phyloP scores from a whole-genome alignment of 2,329 filamentous ascomycete genomes.

The Calycina marina region DNA sequence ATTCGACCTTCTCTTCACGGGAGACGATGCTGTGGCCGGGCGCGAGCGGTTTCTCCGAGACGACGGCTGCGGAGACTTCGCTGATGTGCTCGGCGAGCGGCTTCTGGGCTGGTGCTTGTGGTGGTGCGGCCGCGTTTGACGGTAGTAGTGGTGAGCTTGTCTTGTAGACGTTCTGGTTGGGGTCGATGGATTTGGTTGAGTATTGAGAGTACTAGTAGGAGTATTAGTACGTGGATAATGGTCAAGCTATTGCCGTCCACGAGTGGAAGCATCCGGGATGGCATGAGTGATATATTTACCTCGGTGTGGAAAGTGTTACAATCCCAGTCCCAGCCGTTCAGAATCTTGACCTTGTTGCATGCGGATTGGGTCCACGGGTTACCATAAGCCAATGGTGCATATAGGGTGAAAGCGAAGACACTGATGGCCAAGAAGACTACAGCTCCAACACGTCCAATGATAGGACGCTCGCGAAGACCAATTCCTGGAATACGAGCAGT shows the following conservation, averaged over 20 bases:
- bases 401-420: constrained; percentile 67
- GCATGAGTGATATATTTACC: constrained; percentile 44
- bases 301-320: constrained; percentile 83
- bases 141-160: constrained; percentile 17
- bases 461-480: constrained; percentile 52
- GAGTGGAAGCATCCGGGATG: constrained; percentile 12
- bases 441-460: constrained; percentile 61
- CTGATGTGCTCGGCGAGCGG: constrained; percentile 18
- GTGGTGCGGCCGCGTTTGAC: constrained; percentile 15
- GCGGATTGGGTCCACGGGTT: constrained; percentile 85
- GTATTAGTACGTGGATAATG: constrained; percentile 8
- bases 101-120: constrained; percentile 14
- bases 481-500: constrained; percentile 58
- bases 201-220: constrained; percentile 24
- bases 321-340: constrained; percentile 91
- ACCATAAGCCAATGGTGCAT: constrained; percentile 80
- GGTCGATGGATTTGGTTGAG: constrained; percentile 15
- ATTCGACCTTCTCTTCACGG: constrained; percentile 75
- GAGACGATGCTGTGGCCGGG: constrained; percentile 20
- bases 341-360: constrained; percentile 76
- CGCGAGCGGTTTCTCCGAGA: constrained; percentile 5
- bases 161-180: constrained; percentile 17
- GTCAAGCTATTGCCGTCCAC: constrained; percentile 6
- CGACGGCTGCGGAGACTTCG: constrained; percentile 16
- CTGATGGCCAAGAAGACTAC: constrained; percentile 60